Conservation (phyloP, 768 basidiomycete species). For the Podaxis sp. region DNA sequence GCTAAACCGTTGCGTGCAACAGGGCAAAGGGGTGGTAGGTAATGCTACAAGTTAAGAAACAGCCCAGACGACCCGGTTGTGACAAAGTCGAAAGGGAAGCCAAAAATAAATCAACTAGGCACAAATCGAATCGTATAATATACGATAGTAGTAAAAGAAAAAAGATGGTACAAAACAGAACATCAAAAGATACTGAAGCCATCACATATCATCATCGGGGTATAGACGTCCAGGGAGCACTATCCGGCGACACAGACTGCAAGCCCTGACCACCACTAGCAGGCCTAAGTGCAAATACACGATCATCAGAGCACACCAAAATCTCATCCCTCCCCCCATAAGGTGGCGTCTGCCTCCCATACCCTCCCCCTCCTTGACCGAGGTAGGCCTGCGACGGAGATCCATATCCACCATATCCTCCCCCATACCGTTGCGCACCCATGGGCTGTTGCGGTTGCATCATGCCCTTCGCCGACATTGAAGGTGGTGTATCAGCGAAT, state of each 20-base stretch:
- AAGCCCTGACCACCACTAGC: conserved; percentile 28
- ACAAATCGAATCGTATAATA: background rate
- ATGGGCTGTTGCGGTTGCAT: conserved; percentile 23
- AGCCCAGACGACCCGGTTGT: background rate
- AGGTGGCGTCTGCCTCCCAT: conserved; percentile 34
- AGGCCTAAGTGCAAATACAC: conserved; percentile 70
- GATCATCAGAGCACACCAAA: conserved; percentile 87
- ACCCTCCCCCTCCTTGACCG: conserved; percentile 4
- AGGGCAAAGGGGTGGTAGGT: background rate
- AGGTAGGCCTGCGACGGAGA: conserved; percentile 16
- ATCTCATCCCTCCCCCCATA: conserved; percentile 76
- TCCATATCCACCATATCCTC: conserved; percentile 34
- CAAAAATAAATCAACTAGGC: background rate
- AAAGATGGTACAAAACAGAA: background rate
- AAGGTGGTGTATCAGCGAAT: conserved; percentile 92
- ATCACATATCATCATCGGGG: conserved; percentile 30
- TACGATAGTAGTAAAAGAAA: background rate
- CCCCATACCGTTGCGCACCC: conserved; percentile 17
- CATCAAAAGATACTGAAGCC: background rate
- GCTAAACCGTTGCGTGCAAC: background rate
- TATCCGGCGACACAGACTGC: conserved; percentile 41
- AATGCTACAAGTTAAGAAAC: background rate
- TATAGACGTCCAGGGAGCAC: conserved; percentile 43
- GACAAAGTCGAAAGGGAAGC: background rate
- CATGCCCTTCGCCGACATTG: conserved; percentile 61